Evolutionary conservation across 345 rosid species (phyloP), one percentile per base, ranked within the genome.

Genomic region (Kernera saxatilis): DNA sequence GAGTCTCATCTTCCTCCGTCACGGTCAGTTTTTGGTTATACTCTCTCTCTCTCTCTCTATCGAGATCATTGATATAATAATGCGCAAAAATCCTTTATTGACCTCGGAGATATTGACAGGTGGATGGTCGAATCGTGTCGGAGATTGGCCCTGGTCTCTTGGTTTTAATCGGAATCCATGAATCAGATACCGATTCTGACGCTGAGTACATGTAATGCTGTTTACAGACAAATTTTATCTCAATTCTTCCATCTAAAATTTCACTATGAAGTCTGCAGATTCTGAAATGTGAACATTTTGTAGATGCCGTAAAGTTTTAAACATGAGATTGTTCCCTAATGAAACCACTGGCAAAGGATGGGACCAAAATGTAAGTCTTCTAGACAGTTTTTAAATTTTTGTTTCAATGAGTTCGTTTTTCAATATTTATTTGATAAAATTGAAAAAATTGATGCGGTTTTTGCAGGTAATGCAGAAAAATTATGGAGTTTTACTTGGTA

Each of bases 81-180:
- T 48, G 8, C 8, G 30, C 8, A 36, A 19, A 22, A 41, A 1
- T 11, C 10, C 3, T 1, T 22, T 10, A n/a, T 26, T 33, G 23
- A 69, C 21, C 27, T 56, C 0, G 5, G 44, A 64, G 3, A 3
- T 58, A 14, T 60, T 3, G 8, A 39, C 81, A 89, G 96, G 96
- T 91, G 15, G 97, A 93, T 13, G 97, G 91, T 15, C 67, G 62
- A 62, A 51, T 82, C 5, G 91, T 91, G 10, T 93, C 97, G 65
- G 88, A 89, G 75, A 91, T 93, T 18, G 96, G 97, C 0, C 90
- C 92, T 4, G 97, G 97, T 62, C 91, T 93, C 27, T 87, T 91
- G 33, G 96, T 91, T 30, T 80, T 85, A 63, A 84, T 89, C 6
- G 97, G 96, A 22, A 56, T 91, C 58, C 98, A 93, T 76, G 96